Evolutionary conservation across 306 rosid genomes (phyloP), one percentile per base, ranked within the genome.

Genomic region (Quercus gilva): DNA sequence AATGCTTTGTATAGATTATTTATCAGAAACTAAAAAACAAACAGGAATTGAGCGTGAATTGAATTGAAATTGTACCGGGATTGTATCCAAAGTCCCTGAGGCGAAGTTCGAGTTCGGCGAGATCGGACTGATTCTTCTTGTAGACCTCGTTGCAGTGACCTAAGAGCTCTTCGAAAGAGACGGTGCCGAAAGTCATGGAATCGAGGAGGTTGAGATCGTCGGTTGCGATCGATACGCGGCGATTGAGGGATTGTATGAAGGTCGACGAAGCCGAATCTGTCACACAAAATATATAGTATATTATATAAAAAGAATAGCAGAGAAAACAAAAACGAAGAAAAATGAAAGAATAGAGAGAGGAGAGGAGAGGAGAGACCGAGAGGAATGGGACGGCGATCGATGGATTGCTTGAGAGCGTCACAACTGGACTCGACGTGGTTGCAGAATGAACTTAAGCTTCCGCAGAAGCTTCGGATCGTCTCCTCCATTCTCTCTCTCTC

Each of bases 61-160:
- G 45, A 37, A 37, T 37, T 37, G 45, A 37, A 37, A 64, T 20
- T 49, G 28, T 75, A 91, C 97, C 88, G 14, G 94, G 84, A 63
- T 71, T 78, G 65, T 86, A 88, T 17, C 94, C 94, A n/a, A 77
- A 28, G 79, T 80, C 81, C 65, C 72, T 77, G 20, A 92, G 91
- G 72, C 64, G 86, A 17, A 87, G 76, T 75, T 94, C 84, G 63
- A 94, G 88, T 45, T 86, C 76, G n/a, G 69, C 15, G 11, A 91
- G 79, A 75, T 89, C 90, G 58, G 71, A 12, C 20, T 87, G 85
- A 61, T 94, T 92, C 84, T 87, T 88, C 86, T 94, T 92, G 82
- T 81, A 87, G 29, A 94, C 78, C 82, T 94, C 99, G 15, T 84
- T 84, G 83, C 94, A 93, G 88, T 94, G 97, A 45, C 97, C 99